Percentiles rank a stretch among this genome's conserved stretches.
Evolutionary conservation across 2,329 filamentous ascomycete species (phyloP).

Genomic region (Biscogniauxia sp.): DNA sequence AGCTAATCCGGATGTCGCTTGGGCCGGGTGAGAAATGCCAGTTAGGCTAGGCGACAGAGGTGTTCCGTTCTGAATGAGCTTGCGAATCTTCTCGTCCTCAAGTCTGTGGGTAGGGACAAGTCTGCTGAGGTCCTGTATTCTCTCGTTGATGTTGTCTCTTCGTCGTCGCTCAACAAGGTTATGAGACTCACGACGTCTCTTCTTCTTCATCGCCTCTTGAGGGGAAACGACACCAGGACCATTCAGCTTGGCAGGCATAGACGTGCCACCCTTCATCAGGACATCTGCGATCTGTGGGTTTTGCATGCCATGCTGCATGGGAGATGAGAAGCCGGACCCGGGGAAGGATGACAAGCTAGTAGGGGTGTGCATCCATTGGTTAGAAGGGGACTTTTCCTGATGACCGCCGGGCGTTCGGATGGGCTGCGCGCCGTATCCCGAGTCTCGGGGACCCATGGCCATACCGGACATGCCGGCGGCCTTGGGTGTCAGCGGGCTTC

Average conservation of each 20-base stretch:
- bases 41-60: conserved; percentile 81
- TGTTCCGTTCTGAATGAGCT: conserved; percentile 89
- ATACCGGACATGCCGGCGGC: conserved; percentile 66
- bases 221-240: conserved; percentile 60
- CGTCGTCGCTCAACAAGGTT: conserved; percentile 93
- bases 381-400: conserved; percentile 82
- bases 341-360: conserved; percentile 82
- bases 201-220: conserved; percentile 83
- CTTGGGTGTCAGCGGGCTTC: conserved; percentile 83
- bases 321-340: conserved; percentile 86
- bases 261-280: conserved; percentile 81
- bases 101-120: conserved; percentile 88
- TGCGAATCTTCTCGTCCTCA: conserved; percentile 95
- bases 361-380: conserved; percentile 86
- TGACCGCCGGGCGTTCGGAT: conserved; percentile 66
- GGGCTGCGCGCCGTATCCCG: conserved; percentile 72
- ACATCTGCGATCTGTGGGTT: conserved; percentile 84
- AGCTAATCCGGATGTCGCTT: conserved; percentile 83
- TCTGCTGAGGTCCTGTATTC: conserved; percentile 93
- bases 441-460: conserved; percentile 65
- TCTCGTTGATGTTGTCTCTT: conserved; percentile 97
- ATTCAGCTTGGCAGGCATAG: conserved; percentile 83
- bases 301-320: conserved; percentile 64
- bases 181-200: conserved; percentile 88
- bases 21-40: conserved; percentile 65